A percentile compares a stretch with the other conserved stretches of the same genome.
phyloP scores from a whole-genome alignment of 306 rosid species.

The Sindora glabra region DNA sequence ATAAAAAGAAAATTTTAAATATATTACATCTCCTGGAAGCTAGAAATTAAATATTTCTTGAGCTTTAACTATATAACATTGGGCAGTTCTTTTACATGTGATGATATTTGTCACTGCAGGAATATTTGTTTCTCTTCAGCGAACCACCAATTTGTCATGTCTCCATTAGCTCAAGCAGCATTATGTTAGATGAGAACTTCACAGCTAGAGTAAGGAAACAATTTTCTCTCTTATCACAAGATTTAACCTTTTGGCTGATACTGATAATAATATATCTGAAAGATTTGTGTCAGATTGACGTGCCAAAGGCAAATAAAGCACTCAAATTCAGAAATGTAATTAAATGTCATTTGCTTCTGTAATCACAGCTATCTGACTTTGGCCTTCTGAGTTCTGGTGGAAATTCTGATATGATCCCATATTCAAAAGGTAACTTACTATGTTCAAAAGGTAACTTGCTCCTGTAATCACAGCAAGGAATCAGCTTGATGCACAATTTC shows the following conservation, averaged over 20 bases:
- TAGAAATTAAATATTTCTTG: too few species aligned
- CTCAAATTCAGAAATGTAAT: background rate
- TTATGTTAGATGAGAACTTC: constrained; percentile 79
- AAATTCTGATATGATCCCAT: constrained; percentile 21
- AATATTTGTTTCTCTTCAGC: constrained; percentile 75
- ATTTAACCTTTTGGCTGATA: background rate
- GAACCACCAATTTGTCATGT: constrained; percentile 72
- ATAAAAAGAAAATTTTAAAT: too few species aligned
- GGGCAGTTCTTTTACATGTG: background rate
- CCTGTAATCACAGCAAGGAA: too few species aligned
- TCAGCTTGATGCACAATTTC: too few species aligned
- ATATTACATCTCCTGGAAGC: too few species aligned
- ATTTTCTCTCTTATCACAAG: constrained; percentile 1
- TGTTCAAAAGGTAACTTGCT: too few species aligned
- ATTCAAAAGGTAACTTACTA: constrained; percentile 50
- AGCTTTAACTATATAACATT: background rate
- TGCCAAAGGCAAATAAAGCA: constrained; percentile 3
- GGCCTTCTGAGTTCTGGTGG: constrained; percentile 41
- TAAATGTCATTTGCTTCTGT: constrained; percentile 5
- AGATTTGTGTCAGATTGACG: background rate
- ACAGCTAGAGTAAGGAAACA: constrained; percentile 60
- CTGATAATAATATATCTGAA: background rate
- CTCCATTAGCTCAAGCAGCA: constrained; percentile 67
- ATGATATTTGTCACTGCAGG: constrained; percentile 47
- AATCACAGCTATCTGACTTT: constrained; percentile 66